phyloP scores from a whole-genome alignment of 768 basidiomycete genomes.

The Russula emetica region DNA sequence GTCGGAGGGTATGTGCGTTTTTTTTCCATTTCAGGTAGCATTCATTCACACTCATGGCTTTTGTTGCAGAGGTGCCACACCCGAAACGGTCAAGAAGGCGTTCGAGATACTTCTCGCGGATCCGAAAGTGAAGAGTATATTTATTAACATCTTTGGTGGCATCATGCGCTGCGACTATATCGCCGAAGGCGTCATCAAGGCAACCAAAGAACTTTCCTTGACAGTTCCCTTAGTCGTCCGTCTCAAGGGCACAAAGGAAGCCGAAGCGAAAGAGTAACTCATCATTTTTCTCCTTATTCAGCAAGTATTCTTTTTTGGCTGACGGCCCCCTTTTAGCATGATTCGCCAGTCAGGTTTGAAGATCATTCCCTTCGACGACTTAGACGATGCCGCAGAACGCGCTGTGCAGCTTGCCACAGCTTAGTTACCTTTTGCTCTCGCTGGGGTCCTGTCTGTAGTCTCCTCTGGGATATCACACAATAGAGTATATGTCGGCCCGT shows the following conservation, averaged over 20 bases:
- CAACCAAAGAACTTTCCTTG: constrained; percentile 85
- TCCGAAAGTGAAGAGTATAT: constrained; percentile 94
- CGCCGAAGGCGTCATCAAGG: constrained; percentile 97
- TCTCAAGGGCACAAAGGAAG: constrained; percentile 95
- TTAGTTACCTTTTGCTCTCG: constrained; percentile 17
- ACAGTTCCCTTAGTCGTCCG: constrained; percentile 88
- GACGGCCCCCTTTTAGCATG: constrained; percentile 52
- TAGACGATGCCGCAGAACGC: constrained; percentile 86
- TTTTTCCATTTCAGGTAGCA: constrained; percentile 13
- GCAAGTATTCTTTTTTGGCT: constrained; percentile 25
- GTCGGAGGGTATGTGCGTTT: constrained; percentile 91
- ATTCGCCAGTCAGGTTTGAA: constrained; percentile 88
- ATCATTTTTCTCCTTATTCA: constrained; percentile 5
- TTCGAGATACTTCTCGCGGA: constrained; percentile 92
- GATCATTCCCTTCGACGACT: constrained; percentile 88
- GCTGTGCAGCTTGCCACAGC: constrained; percentile 64
- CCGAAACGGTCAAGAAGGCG: constrained; percentile 99
- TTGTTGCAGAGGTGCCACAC: constrained; percentile 85
- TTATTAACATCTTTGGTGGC: constrained; percentile 97
- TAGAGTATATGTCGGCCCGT: constrained; percentile 19
- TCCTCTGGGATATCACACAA: constrained; percentile 21
- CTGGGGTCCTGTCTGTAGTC: constrained; percentile 1
- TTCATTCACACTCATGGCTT: not conserved
- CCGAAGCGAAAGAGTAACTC: constrained; percentile 85
- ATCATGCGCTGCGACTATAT: constrained; percentile 99